phyloP scores from a whole-genome alignment of 2,329 filamentous ascomycete genomes.

The Trichoderma gracile region DNA sequence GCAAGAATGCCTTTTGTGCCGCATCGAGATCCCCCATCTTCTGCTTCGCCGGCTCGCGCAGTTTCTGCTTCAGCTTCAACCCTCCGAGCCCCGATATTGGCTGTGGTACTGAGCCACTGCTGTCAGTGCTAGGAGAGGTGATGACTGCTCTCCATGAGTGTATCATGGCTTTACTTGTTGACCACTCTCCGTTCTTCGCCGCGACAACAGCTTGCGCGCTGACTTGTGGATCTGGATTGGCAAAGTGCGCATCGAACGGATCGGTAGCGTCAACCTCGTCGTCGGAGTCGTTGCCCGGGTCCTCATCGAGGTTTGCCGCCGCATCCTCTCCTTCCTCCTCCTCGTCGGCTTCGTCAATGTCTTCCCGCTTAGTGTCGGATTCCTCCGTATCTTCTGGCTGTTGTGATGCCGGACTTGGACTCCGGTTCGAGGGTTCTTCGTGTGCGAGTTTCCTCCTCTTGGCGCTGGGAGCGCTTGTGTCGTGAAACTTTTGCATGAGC shows the following conservation, averaged over 20 bases:
- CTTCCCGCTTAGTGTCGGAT: constrained; percentile 34
- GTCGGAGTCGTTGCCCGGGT: constrained; percentile 44
- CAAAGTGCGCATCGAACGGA: constrained; percentile 81
- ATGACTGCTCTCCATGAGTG: constrained; percentile 52
- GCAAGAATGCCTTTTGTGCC: constrained; percentile 65
- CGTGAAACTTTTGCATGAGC: constrained; percentile 58
- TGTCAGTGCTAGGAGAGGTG: constrained; percentile 47
- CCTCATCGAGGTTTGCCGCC: constrained; percentile 31
- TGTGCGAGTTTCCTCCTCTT: constrained; percentile 61
- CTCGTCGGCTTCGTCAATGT: constrained; percentile 31
- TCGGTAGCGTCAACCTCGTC: constrained; percentile 60
- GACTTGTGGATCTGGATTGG: constrained; percentile 62
- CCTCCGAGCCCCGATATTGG: constrained; percentile 45
- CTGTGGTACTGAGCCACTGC: constrained; percentile 35
- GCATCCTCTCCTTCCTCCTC: constrained; percentile 26
- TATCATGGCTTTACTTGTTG: constrained; percentile 48
- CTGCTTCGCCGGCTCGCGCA: constrained; percentile 57
- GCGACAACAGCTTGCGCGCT: constrained; percentile 56
- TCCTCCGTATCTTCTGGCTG: constrained; percentile 44
- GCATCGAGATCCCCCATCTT: constrained; percentile 59
- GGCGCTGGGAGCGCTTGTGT: constrained; percentile 46
- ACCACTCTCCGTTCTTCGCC: constrained; percentile 54
- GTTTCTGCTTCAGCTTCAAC: constrained; percentile 69
- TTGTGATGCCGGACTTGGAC: constrained; percentile 37
- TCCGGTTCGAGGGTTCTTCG: constrained; percentile 30